These are phyloP conservation scores for Solanum chacoense DNA, from an alignment of 305 asterid genomes.

Conservation along the genomic window DNA sequence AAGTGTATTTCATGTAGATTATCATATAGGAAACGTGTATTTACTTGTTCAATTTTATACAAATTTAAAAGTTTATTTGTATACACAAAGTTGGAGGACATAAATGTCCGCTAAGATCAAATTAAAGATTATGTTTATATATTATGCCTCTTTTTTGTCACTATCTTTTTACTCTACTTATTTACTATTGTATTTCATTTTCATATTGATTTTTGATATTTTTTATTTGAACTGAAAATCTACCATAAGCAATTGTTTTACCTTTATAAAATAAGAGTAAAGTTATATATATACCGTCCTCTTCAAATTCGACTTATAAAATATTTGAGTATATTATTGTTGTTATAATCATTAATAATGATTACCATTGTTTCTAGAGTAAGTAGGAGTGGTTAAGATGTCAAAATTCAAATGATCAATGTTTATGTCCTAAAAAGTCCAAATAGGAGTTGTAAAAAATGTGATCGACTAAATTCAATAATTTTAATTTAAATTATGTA, in stretches of 20 bases:
- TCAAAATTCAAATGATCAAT: background rate
- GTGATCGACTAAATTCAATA: background rate
- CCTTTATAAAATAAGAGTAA: rapidly evolving
- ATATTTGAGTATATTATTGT: rapidly evolving
- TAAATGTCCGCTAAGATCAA: too few relatives aligned
- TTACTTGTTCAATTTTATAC: background rate
- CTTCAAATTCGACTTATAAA: rapidly evolving
- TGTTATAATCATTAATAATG: background rate
- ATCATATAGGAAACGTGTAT: rapidly evolving
- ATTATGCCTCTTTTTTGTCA: background rate
- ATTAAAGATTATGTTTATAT: background rate
- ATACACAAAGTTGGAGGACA: rapidly evolving
- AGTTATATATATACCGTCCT: background rate
- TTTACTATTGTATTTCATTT: background rate
- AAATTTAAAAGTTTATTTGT: background rate
- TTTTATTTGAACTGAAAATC: background rate
- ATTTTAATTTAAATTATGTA: background rate
- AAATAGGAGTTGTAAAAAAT: background rate
- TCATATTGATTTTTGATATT: background rate
- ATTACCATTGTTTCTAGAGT: background rate
- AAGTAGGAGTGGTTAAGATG: background rate
- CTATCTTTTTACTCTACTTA: background rate
- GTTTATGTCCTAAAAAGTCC: background rate
- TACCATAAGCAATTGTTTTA: background rate
- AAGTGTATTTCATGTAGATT: too few relatives aligned